Evolutionary conservation across 352 stramenopile species (phyloP).

Genomic region (Phytopythium montanum): DNA sequence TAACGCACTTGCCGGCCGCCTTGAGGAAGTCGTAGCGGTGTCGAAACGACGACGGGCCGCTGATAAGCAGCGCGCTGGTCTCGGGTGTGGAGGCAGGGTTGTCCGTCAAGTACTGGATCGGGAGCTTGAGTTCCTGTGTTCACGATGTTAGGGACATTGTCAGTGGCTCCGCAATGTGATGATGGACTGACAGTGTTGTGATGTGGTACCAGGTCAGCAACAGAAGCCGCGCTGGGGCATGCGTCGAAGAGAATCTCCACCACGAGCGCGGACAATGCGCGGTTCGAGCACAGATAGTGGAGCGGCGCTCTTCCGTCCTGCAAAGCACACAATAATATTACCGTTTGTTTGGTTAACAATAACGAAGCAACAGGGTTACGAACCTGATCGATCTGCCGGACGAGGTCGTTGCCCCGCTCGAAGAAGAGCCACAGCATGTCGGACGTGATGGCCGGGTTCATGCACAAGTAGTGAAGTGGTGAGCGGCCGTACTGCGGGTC

Average conservation of each 20-base stretch:
- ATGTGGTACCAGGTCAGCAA: slow-evolving; percentile 40
- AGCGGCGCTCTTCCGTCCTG: slow-evolving; percentile 57
- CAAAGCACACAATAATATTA: neutral
- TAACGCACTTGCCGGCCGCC: slow-evolving; percentile 23
- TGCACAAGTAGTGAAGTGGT: slow-evolving; percentile 70
- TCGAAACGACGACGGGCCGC: slow-evolving; percentile 55
- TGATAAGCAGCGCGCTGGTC: slow-evolving; percentile 47
- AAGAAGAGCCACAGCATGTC: slow-evolving; percentile 74
- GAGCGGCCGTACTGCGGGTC: slow-evolving; percentile 42
- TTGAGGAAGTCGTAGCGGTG: slow-evolving; percentile 64
- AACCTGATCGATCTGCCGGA: slow-evolving; percentile 53
- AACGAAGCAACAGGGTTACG: neutral
- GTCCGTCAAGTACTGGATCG: slow-evolving; percentile 69
- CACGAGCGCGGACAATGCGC: slow-evolving; percentile 39
- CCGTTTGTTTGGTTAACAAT: neutral
- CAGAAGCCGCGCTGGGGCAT: slow-evolving; percentile 47
- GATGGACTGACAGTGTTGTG: neutral
- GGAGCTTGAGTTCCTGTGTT: slow-evolving; percentile 54
- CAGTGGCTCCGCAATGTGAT: neutral
- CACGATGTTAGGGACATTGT: neutral
- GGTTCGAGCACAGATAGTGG: slow-evolving; percentile 61
- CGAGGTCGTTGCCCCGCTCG: slow-evolving; percentile 48
- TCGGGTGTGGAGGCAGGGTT: slow-evolving; percentile 50
- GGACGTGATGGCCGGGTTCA: slow-evolving; percentile 46
- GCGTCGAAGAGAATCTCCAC: slow-evolving; percentile 72